Base-by-base conservation (phyloP, 2,329 filamentous ascomycete genomes). In the Catunica adiposa region DNA sequence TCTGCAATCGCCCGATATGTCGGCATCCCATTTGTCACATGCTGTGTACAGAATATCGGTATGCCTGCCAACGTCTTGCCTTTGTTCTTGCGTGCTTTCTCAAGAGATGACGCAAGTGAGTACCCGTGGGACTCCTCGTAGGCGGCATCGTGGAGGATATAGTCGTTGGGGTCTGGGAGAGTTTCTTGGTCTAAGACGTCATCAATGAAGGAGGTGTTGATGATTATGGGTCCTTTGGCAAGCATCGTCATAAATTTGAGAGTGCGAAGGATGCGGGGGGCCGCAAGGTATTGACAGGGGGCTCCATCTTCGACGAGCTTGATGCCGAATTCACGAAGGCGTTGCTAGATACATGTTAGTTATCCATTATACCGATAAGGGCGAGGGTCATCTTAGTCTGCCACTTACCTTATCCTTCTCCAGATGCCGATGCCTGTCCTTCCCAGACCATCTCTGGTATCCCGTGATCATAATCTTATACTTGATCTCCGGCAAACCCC, bases 161-260 rank as follows among this genome's bases (percentile, higher is more conserved):
- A 89, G 8, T 85, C 74, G 0, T 81, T 71, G 0, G 82, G 72
- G 22, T 82, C 70, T 0, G 84, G 79, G 7, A 86, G 65, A 63
- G 80, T 73, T 60, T 84, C 79, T 31, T 79, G 73, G 48, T 85
- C 79, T 9, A 97, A 73, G 50, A 84, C 87, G 23, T 78, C 74
- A 56, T 90, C 85, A 57, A 98, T 79, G 66, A 88, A 98, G 7
- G 78, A 75, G 0, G 83, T 84, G 48, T 81, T 82, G 55, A 97
- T 77, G 46, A 97, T 78, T 1, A 78, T 76, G 0, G 89, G 87
- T 0, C 86, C 89, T 58, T 80, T 82, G 17, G 92, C 89, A 26
- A 98, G 71, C 11, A 89, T 88, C 59, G 83, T 84, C 52, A 97
- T 82, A 65, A 98, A 98, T 65, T 98, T 98, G 66, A 87, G 82